These are phyloP conservation scores for Casuarina equisetifolia DNA, from an alignment of 306 rosid species.

Conservation along the genomic window DNA sequence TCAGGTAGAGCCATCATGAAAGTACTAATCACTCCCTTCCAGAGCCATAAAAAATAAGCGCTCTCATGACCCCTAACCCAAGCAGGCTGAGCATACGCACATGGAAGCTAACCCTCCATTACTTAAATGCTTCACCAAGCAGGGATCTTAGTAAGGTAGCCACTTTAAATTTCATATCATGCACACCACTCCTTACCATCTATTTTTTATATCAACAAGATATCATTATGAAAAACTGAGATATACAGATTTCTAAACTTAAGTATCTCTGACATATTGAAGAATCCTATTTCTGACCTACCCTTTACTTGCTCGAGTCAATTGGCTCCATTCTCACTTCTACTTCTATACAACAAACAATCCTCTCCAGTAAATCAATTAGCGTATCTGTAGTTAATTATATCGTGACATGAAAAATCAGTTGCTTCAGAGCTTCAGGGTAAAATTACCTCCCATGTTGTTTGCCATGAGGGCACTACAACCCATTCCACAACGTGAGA, in stretches of 20 bases:
- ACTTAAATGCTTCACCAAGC: background rate
- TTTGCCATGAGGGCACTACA: conserved; percentile 79
- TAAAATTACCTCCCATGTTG: conserved; percentile 57
- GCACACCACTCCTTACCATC: background rate
- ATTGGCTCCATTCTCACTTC: conserved; percentile 3
- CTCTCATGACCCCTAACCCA: conserved; percentile 17
- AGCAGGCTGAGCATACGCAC: conserved; percentile 11
- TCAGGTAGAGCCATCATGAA: conserved; percentile 12
- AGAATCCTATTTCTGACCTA: background rate
- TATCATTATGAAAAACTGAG: background rate
- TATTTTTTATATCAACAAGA: background rate
- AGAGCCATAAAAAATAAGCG: background rate
- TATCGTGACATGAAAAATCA: background rate
- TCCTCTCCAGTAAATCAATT: conserved; percentile 1
- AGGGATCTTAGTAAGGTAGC: background rate
- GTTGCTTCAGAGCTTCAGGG: background rate
- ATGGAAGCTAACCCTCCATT: conserved; percentile 10
- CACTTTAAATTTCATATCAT: background rate
- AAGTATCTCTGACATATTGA: background rate
- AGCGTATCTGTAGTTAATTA: background rate
- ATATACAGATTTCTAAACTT: background rate
- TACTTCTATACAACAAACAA: background rate
- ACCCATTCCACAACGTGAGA: conserved; percentile 74
- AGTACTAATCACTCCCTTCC: conserved; percentile 3
- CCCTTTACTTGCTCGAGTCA: background rate